These are phyloP conservation scores for Annulohypoxylon nitens DNA, from an alignment of 495 filamentous ascomycete species.

Conservation along the genomic window DNA sequence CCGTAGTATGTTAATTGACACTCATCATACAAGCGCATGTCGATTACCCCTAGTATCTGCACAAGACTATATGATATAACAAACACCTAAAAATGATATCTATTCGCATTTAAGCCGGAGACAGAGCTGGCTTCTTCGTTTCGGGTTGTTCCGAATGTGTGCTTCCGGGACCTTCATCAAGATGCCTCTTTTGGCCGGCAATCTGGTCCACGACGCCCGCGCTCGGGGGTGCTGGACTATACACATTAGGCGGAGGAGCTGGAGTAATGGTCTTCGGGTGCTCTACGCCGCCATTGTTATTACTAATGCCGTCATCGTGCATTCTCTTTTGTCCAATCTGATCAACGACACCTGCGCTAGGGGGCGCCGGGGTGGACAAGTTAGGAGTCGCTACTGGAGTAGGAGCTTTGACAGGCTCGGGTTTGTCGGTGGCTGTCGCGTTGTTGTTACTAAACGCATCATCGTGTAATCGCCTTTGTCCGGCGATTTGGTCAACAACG, in stretches of 20 bases:
- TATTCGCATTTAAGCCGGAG: slow-evolving; percentile 15
- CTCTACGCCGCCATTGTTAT: slow-evolving; percentile 14
- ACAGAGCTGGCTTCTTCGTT: slow-evolving; percentile 43
- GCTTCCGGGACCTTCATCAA: slow-evolving; percentile 50
- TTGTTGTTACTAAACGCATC: slow-evolving; percentile 27
- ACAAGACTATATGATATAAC: slow-evolving; percentile 6
- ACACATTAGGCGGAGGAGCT: slow-evolving; percentile 26
- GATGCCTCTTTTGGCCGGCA: slow-evolving; percentile 42
- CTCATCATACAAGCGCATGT: background rate
- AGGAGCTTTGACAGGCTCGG: slow-evolving; percentile 17
- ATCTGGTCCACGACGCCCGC: slow-evolving; percentile 46
- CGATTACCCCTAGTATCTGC: background rate
- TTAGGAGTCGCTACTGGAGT: slow-evolving; percentile 21
- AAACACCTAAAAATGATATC: background rate
- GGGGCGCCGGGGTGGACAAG: slow-evolving; percentile 34
- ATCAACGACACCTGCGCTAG: slow-evolving; percentile 36
- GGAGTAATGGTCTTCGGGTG: slow-evolving; percentile 8
- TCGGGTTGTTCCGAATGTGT: slow-evolving; percentile 48
- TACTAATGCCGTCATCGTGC: slow-evolving; percentile 9
- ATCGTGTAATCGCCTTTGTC: slow-evolving; percentile 45
- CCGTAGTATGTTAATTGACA: background rate
- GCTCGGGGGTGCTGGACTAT: slow-evolving; percentile 40
- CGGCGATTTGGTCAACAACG: slow-evolving; percentile 50
- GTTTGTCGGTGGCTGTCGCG: slow-evolving; percentile 9
- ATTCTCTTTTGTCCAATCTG: slow-evolving; percentile 37